These are phyloP conservation scores for Agrocybe praecox DNA, from an alignment of 768 basidiomycete genomes.

Conservation along the genomic window DNA sequence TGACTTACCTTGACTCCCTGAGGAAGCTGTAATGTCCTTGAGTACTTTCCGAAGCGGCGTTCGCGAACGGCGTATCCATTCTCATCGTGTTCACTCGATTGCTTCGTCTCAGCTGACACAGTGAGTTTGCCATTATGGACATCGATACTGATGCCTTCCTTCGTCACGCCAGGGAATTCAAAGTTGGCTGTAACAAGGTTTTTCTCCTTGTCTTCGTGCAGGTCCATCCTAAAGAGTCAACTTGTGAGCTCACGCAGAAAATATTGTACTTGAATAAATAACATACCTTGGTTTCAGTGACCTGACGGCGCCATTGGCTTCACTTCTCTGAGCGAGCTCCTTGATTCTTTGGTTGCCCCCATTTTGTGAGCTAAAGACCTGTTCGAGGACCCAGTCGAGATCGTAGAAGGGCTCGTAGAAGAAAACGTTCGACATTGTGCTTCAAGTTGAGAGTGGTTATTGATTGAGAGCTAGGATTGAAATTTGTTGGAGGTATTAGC, in stretches of 20 bases:
- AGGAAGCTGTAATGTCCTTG: constrained; percentile 51
- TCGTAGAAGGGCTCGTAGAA: constrained; percentile 48
- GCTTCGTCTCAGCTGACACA: constrained; percentile 47
- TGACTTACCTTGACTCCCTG: constrained; percentile 49
- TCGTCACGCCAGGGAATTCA: constrained; percentile 57
- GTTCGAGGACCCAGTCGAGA: constrained; percentile 46
- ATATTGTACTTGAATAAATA: too few relatives aligned
- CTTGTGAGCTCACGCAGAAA: too few relatives aligned
- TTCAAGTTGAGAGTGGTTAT: background rate
- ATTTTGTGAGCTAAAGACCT: constrained; percentile 10
- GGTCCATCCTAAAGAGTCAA: constrained; percentile 45
- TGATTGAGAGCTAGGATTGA: background rate
- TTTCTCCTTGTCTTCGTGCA: constrained; percentile 46
- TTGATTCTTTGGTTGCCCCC: background rate
- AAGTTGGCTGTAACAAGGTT: constrained; percentile 55
- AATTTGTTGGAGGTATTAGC: background rate
- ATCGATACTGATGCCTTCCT: constrained; percentile 52
- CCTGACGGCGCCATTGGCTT: constrained; percentile 14
- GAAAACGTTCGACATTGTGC: constrained; percentile 29
- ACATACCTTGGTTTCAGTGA: constrained; percentile 32
- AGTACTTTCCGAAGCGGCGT: constrained; percentile 44
- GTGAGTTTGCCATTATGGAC: constrained; percentile 48
- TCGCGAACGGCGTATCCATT: constrained; percentile 44
- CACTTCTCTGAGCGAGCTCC: constrained; percentile 6
- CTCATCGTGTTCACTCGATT: constrained; percentile 31